These are phyloP conservation scores for Tilletia caries DNA, from an alignment of 1,284 basidiomycete genomes.

Conservation along the genomic window DNA sequence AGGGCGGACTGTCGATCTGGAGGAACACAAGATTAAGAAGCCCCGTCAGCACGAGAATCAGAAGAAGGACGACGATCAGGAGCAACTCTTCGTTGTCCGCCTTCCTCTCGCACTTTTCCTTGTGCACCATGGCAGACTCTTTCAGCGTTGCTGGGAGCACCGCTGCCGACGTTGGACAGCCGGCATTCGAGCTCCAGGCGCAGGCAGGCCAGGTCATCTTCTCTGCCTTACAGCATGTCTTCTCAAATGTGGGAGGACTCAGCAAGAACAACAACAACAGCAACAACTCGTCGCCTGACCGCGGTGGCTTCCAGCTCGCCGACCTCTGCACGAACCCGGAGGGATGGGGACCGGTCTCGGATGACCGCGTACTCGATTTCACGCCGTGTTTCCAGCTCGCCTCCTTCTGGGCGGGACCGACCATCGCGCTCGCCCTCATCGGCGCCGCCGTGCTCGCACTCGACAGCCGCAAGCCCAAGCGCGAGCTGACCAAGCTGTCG, in stretches of 20 bases:
- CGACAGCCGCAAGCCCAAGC: conserved; percentile 20
- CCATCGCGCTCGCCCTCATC: conserved; percentile 34
- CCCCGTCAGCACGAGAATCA: too few relatives aligned
- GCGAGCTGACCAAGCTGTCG: conserved; percentile 28
- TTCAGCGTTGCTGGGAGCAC: background rate
- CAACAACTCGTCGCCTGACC: background rate
- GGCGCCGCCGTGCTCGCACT: conserved; percentile 27
- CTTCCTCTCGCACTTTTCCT: too few relatives aligned
- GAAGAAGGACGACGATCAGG: too few relatives aligned
- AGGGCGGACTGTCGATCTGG: too few relatives aligned
- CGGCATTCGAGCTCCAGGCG: conserved; percentile 5
- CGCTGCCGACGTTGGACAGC: background rate
- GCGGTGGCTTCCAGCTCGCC: background rate
- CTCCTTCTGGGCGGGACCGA: conserved; percentile 35
- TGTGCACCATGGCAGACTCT: background rate
- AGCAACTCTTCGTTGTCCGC: too few relatives aligned
- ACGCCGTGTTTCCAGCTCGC: conserved; percentile 79
- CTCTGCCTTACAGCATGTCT: background rate
- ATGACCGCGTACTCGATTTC: conserved; percentile 68
- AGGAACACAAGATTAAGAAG: too few relatives aligned
- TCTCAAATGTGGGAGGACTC: background rate
- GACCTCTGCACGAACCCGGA: conserved; percentile 30
- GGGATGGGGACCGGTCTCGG: conserved; percentile 66
- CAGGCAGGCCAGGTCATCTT: conserved; percentile 10
- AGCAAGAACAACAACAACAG: too few relatives aligned